These are phyloP conservation scores for Corinectria fuckeliana DNA, from an alignment of 2,329 filamentous ascomycete genomes.

Conservation along the genomic window DNA sequence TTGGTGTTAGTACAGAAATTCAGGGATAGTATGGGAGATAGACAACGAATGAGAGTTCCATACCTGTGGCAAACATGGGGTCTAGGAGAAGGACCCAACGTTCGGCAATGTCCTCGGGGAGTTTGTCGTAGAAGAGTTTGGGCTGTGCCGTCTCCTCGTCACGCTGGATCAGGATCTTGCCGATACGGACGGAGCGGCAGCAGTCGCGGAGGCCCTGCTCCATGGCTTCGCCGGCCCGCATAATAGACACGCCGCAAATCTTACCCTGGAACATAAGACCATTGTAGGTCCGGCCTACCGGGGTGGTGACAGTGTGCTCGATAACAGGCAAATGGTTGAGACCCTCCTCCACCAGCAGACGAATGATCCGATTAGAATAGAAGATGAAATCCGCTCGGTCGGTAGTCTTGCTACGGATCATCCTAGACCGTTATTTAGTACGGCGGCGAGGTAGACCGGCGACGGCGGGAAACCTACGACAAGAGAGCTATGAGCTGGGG, in stretches of 20 bases:
- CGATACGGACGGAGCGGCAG: conserved; percentile 96
- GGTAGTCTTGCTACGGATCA: conserved; percentile 92
- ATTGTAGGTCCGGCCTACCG: conserved; percentile 84
- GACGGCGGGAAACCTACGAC: conserved; percentile 71
- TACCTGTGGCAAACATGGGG: conserved; percentile 99
- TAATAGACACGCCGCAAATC: conserved; percentile 98
- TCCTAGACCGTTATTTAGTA: conserved; percentile 61
- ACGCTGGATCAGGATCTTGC: conserved; percentile 96
- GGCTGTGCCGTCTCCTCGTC: conserved; percentile 94
- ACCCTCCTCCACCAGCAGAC: conserved; percentile 93
- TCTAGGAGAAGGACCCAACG: conserved; percentile 94
- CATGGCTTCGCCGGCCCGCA: conserved; percentile 98
- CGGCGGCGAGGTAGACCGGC: conserved; percentile 15
- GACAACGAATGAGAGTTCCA: conserved; percentile 29
- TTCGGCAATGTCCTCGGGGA: conserved; percentile 90
- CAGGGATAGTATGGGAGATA: not conserved
- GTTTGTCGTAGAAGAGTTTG: conserved; percentile 96
- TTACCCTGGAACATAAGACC: conserved; percentile 97
- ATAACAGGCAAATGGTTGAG: conserved; percentile 95
- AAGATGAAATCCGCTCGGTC: conserved; percentile 97
- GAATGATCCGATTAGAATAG: conserved; percentile 98
- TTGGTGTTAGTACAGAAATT: conserved; percentile 14
- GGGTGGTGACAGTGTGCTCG: conserved; percentile 87
- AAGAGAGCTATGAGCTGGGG: conserved; percentile 96
- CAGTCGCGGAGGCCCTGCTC: conserved; percentile 96